Percentiles rank a stretch among this genome's conserved stretches.
Conservation (phyloP, 768 basidiomycete species). For the Auricularia heimuer region DNA sequence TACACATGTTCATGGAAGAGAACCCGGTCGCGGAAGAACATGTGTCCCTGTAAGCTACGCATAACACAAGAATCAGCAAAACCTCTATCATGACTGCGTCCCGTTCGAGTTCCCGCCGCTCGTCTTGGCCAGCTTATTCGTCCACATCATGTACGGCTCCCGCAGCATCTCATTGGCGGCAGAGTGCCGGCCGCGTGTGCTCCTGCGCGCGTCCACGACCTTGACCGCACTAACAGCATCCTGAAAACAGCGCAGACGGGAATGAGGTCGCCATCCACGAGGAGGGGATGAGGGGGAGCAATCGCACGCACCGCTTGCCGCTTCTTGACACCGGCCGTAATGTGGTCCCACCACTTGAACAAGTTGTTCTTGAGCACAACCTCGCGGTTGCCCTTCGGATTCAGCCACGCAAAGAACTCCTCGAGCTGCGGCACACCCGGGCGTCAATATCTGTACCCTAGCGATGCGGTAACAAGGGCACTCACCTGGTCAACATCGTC, state of each 20-base stretch:
- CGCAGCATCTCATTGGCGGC: slow-evolving; percentile 51
- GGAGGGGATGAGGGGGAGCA: not conserved
- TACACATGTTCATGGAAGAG: no score
- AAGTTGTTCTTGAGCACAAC: slow-evolving; percentile 65
- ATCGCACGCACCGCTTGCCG: slow-evolving; percentile 55
- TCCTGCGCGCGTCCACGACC: slow-evolving; percentile 57
- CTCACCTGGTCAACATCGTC: slow-evolving; percentile 79
- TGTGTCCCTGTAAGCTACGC: not conserved
- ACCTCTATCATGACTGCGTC: not conserved
- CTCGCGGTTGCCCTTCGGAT: slow-evolving; percentile 85
- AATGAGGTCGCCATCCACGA: not conserved
- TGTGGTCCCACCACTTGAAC: slow-evolving; percentile 76
- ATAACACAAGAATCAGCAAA: not conserved
- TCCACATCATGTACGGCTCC: slow-evolving; percentile 85
- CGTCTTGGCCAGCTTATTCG: slow-evolving; percentile 62
- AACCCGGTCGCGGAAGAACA: not conserved
- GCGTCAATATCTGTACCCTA: slow-evolving; percentile 5
- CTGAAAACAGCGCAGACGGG: slow-evolving; percentile 25
- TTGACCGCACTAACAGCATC: slow-evolving; percentile 25
- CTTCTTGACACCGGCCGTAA: slow-evolving; percentile 68
- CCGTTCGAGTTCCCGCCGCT: not conserved
- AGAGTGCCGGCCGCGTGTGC: slow-evolving; percentile 54
- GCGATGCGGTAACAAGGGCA: slow-evolving; percentile 3
- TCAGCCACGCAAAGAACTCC: slow-evolving; percentile 80
- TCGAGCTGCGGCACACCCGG: slow-evolving; percentile 48